Base-by-base conservation (phyloP, 2,329 filamentous ascomycete species). In the Westerdykella ornata region DNA sequence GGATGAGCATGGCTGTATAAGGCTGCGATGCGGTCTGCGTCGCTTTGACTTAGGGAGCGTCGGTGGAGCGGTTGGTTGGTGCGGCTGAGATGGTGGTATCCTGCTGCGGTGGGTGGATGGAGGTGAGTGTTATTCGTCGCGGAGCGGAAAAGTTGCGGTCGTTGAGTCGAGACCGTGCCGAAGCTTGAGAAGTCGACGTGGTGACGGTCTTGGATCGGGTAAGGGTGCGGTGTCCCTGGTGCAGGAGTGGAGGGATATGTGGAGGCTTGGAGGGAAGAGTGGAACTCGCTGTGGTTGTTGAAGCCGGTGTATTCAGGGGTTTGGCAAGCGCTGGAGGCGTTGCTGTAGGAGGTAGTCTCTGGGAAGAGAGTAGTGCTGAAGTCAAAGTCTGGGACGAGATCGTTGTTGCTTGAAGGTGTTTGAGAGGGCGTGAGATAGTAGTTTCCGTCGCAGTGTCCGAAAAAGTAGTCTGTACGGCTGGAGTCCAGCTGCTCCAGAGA, bases 11-110 rank as follows among this genome's bases (percentile, higher is more conserved):
- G 30, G 16, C 32, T 38, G 33, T 35, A 28, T 8, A 37, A 8
- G 17, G 43, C 26, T 22, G 42, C 44, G 28, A 47, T 38, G 19
- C 40, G 49, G 17, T 53, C 49, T 33, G 37, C 44, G n/a, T 53
- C 54, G 17, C 48, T 39, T 31, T 56, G 51, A 32, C 59, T 59
- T n/a, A 58, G 47, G 12, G 60, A 63, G 18, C 56, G 55, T n/a
- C 56, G 55, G 32, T 59, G 57, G 11, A 30, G 39, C 15, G 51
- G 37, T 18, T 22, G 41, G 36, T 52, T 3, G n/a, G 17, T 17
- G 31, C 30, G 14, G 38, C 45, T 15, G 35, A 20, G n/a, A 43
- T 29, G 15, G 38, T 39, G 29, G 42, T 22, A 35, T 28, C 39
- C 11, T 37, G 29, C 4, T 37, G 39, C 20, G 41, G 48, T 9